Conservation (phyloP, 768 basidiomycete genomes). For the Cystobasidium onofrii region DNA sequence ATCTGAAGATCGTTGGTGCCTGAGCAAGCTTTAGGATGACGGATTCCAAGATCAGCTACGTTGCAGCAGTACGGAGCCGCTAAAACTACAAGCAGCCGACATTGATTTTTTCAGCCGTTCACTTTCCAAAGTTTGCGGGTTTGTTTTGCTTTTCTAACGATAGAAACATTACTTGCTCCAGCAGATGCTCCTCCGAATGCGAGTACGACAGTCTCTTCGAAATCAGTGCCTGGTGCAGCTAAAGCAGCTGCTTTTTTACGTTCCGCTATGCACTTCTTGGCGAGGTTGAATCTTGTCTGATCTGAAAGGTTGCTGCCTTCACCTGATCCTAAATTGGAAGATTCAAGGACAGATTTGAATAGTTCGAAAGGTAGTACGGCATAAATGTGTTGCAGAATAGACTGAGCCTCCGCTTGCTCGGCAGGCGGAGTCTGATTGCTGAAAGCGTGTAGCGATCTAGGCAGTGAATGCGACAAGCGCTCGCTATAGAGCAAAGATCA, state of each 20-base stretch:
- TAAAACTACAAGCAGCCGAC: neutral
- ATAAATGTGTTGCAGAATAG: constrained; percentile 27
- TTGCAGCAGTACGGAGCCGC: neutral
- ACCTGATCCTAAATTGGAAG: neutral
- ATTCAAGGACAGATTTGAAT: constrained; percentile 33
- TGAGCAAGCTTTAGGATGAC: no score
- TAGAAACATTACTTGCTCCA: constrained; percentile 27
- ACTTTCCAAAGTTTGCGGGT: constrained; percentile 32
- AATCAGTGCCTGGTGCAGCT: neutral
- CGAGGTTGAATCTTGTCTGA: constrained; percentile 27
- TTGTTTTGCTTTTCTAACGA: constrained; percentile 25
- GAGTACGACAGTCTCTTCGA: constrained; percentile 30
- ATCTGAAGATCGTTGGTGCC: no score
- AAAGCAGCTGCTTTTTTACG: constrained; percentile 20
- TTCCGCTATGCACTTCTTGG: constrained; percentile 33
- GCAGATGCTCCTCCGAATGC: constrained; percentile 26
- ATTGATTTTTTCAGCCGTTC: neutral
- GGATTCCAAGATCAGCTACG: neutral
- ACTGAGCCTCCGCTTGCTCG: constrained; percentile 24
- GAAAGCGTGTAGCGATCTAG: constrained; percentile 7
- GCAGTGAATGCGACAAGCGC: neutral
- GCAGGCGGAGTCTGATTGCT: neutral
- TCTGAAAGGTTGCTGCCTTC: constrained; percentile 12
- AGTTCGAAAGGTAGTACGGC: constrained; percentile 27
- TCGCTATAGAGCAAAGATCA: neutral